Base-by-base conservation (phyloP, 768 basidiomycete genomes). In the Lactarius sanguifluus region DNA sequence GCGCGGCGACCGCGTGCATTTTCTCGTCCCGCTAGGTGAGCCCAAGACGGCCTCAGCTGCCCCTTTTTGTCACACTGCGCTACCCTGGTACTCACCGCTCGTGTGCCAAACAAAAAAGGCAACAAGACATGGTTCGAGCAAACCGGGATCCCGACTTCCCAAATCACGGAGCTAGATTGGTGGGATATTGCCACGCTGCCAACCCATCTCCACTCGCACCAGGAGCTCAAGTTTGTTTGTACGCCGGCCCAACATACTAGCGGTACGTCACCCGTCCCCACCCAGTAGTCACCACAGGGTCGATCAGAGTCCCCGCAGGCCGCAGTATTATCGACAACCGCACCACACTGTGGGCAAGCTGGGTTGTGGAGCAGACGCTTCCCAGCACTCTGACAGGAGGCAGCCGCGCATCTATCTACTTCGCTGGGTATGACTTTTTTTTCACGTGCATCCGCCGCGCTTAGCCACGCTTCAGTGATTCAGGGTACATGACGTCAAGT, bases 241-340 rank as follows among this genome's bases (percentile, higher is more conserved):
- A 74, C 76, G 8, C 81, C 81, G 1, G 79, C 80, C 5, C 81
- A 81, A 62, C 81, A 81, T 66, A 76, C 70, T 40, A 80, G 78
- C 57, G 79, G 80, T 80, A 56, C 18, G 74, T 56, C 28, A 34
- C 40, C 28, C 62, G 62, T 6, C 2, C 30, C 18, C 54, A 2
- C 23, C 2, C 30, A 45, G 40, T 60, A 32, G 36, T 43, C n/a
- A 23, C 6, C 41, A 47, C 25, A 12, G 12, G 45, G n/a, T 25
- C 25, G 12, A 12, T 40, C 9, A 12, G 7, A 16, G 28, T 30
- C 16, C 20, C 8, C 20, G 5, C 60, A 81, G 80, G 79, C 1
- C 73, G 80, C 15, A 71, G 75, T 0, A 57, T 79, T 1, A 50
- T 70, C 2, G 80, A 81, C 62, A 73, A 75, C 57, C 70, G 74